phyloP scores from a whole-genome alignment of 2,329 filamentous ascomycete species.

The Aspergillus carbonarius region DNA sequence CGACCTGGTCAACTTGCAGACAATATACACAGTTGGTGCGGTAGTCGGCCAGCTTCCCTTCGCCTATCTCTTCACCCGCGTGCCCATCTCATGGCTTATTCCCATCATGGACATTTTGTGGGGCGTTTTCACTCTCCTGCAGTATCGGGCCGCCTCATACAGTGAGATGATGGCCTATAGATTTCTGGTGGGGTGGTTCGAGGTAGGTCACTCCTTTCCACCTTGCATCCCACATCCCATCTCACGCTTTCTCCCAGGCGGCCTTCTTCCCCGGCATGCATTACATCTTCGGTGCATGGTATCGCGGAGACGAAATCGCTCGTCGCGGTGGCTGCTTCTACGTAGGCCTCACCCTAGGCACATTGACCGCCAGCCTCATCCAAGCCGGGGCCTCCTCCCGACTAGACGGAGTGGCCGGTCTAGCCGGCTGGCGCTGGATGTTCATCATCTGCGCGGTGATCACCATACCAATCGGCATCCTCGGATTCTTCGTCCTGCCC shows the following conservation, averaged over 20 bases:
- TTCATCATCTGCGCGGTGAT: constrained; percentile 57
- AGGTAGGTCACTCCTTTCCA: constrained; percentile 32
- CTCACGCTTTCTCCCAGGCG: constrained; percentile 16
- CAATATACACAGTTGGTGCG: constrained; percentile 53
- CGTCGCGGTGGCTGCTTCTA: constrained; percentile 56
- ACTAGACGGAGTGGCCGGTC: constrained; percentile 47
- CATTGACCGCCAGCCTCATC: constrained; percentile 54
- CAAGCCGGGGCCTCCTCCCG: constrained; percentile 44
- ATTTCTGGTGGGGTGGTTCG: constrained; percentile 57
- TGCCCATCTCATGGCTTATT: constrained; percentile 52
- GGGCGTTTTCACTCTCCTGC: constrained; percentile 58
- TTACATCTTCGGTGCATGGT: constrained; percentile 48
- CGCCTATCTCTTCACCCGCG: constrained; percentile 50
- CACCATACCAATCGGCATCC: constrained; percentile 55
- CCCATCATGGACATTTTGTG: constrained; percentile 55
- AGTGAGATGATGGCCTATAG: constrained; percentile 54
- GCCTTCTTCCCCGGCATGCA: constrained; percentile 43
- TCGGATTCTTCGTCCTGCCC: constrained; percentile 54
- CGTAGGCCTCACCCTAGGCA: constrained; percentile 52
- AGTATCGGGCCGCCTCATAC: constrained; percentile 52
- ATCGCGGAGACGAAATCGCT: constrained; percentile 49
- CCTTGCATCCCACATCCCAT: background rate
- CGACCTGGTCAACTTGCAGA: constrained; percentile 57
- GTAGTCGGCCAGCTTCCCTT: constrained; percentile 55
- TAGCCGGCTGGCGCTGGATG: constrained; percentile 58